Percentiles rank a stretch among this genome's conserved stretches.
phyloP scores from a whole-genome alignment of 768 basidiomycete species.

The Terana coerulea region DNA sequence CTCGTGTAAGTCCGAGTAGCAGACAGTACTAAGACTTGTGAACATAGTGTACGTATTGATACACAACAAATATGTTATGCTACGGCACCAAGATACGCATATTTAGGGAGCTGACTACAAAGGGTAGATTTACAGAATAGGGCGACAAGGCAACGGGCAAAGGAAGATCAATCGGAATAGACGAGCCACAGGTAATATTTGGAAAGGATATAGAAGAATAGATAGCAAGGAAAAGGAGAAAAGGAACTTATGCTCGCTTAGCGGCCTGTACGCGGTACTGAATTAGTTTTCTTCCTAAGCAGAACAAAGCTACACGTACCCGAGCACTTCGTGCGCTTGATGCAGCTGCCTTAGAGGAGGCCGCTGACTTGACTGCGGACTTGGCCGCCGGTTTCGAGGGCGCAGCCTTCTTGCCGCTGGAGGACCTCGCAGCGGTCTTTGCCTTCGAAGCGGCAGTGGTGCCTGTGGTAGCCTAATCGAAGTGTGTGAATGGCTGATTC shows the following conservation, averaged over 20 bases:
- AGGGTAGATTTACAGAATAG: slow-evolving; percentile 3
- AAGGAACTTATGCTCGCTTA: slow-evolving; percentile 13
- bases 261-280: slow-evolving; percentile 2
- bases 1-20: slow-evolving; percentile 1
- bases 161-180: slow-evolving; percentile 8
- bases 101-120: not conserved
- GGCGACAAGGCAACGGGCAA: slow-evolving; percentile 1
- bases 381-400: not conserved
- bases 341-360: slow-evolving; percentile 9
- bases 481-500: not conserved
- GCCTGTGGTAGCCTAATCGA: slow-evolving; percentile 49
- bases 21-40: not conserved
- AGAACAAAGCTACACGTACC: not conserved
- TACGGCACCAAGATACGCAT: no score
- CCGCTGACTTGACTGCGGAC: not conserved
- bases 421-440: slow-evolving; percentile 26
- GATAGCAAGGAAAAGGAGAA: not conserved
- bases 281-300: not conserved
- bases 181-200: slow-evolving; percentile 5
- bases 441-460: slow-evolving; percentile 34
- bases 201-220: slow-evolving; percentile 2
- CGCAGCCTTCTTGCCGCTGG: slow-evolving; percentile 22
- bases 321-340: slow-evolving; percentile 9
- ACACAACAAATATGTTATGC: slow-evolving; percentile 2
- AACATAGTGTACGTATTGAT: not conserved